Percentiles rank a stretch among this genome's conserved stretches.
phyloP scores from a whole-genome alignment of 2,329 filamentous ascomycete species.

The Colletotrichum cereale region DNA sequence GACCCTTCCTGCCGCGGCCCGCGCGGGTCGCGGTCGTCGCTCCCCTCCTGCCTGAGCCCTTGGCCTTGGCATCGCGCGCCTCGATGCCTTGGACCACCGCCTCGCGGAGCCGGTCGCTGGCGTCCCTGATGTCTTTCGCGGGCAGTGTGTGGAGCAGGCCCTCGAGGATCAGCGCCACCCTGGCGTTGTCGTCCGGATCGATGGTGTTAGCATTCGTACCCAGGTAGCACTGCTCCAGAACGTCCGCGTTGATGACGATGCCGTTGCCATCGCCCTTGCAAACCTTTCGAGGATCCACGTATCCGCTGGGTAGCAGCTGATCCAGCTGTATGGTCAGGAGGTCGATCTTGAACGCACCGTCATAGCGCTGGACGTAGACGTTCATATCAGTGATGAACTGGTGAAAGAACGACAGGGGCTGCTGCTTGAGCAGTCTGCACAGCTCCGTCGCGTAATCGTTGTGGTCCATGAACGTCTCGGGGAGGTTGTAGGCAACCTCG shows the following conservation, averaged over 20 bases:
- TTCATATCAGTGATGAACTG: constrained; percentile 58
- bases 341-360: constrained; percentile 29
- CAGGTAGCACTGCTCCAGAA: constrained; percentile 72
- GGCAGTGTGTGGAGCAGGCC: constrained; percentile 69
- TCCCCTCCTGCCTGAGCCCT: constrained; percentile 50
- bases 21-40: constrained; percentile 43
- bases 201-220: constrained; percentile 73
- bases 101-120: constrained; percentile 51
- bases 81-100: constrained; percentile 61
- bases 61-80: constrained; percentile 62
- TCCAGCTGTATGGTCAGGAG: constrained; percentile 53
- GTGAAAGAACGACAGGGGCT: constrained; percentile 69
- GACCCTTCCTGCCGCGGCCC: constrained; percentile 42
- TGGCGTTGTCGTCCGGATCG: constrained; percentile 76
- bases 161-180: constrained; percentile 78
- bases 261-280: constrained; percentile 49
- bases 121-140: constrained; percentile 49
- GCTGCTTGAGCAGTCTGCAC: constrained; percentile 67
- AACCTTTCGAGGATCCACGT: constrained; percentile 56
- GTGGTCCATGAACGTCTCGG: constrained; percentile 54
- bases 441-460: constrained; percentile 71
- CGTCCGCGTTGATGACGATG: constrained; percentile 57
- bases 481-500: constrained; percentile 60
- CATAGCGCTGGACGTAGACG: constrained; percentile 16
- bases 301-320: constrained; percentile 57